Evolutionary conservation across 805 yeast species (phyloP), one percentile per base, ranked within the genome.

Genomic region (Limtongia smithiae): DNA sequence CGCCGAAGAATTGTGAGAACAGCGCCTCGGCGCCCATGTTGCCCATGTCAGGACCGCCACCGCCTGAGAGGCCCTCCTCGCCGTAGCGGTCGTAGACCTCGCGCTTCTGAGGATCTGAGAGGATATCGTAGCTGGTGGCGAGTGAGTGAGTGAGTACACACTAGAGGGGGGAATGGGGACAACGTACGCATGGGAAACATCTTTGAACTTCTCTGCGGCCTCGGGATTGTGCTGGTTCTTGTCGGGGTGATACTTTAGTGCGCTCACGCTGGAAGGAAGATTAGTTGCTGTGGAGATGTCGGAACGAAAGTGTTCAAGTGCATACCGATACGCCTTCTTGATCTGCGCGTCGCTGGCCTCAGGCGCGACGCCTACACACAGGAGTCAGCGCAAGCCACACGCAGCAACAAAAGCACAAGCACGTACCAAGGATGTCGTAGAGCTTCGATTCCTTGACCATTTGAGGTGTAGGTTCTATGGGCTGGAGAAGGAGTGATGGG

Each of bases 131-230:
- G 4, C 56, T 52, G 33, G 18, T n/a, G 12, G 14, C 4, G 11
- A 11, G 32, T 30, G 12, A 30, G 7, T 12, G 12, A 12, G 11
- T 27, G 31, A 12, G 31, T 27, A 25, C 12, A 5, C 3, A 15
- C 20, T 14, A 31, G 24, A 8, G 12, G 5, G 14, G 9, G 30
- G 9, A 41, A 24, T 15, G 11, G 11, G 14, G 14, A n/a, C 12
- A 4, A 44, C 47, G 11, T 49, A 80, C 15, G 97, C 97, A 50
- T 79, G 78, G 17, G 94, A 81, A 61, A 88, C 77, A 68, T 89
- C 97, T 71, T 91, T 93, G 71, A 91, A 91, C 72, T 88, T 91
- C 65, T 91, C 97, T 46, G 96, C 93, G 27, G 95, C 97, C 68
- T 90, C 97, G 17, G 63, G 68, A 34, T 65, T 61, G 77, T 66